A percentile compares a stretch with the other conserved stretches of the same genome.
Conservation (phyloP, 805 yeast genomes). For the Crinitomyces ghanaensis region DNA sequence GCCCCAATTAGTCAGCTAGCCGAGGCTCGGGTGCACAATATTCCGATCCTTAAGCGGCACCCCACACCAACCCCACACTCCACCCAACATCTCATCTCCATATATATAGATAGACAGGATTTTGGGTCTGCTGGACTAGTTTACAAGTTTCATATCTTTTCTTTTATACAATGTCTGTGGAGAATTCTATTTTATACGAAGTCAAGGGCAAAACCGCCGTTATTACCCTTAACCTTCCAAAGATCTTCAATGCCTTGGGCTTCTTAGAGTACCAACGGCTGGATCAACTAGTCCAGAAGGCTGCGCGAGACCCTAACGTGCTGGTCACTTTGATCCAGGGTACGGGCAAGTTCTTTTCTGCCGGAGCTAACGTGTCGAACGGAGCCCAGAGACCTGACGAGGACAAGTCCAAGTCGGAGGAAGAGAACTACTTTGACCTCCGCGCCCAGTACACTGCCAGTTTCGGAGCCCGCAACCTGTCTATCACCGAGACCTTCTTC, state of each 20-base stretch:
- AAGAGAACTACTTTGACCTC: slow-evolving; percentile 9
- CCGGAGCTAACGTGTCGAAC: slow-evolving; percentile 68
- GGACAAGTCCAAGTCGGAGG: slow-evolving; percentile 4
- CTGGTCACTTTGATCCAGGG: slow-evolving; percentile 55
- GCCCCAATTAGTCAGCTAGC: too few relatives aligned
- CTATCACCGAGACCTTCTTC: slow-evolving; percentile 53
- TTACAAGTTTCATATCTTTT: too few relatives aligned
- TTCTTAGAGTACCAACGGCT: slow-evolving; percentile 49
- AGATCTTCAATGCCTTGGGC: slow-evolving; percentile 53
- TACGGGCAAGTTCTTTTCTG: slow-evolving; percentile 65
- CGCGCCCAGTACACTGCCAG: slow-evolving; percentile 37
- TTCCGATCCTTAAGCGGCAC: too few relatives aligned
- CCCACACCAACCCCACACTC: too few relatives aligned
- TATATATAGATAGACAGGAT: too few relatives aligned
- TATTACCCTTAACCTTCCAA: slow-evolving; percentile 56
- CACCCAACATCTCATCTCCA: too few relatives aligned
- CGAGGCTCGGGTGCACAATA: too few relatives aligned
- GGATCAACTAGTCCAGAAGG: slow-evolving; percentile 46
- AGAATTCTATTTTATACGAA: slow-evolving; percentile 20
- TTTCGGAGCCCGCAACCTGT: slow-evolving; percentile 62
- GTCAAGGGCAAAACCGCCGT: slow-evolving; percentile 38
- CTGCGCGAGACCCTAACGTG: slow-evolving; percentile 52
- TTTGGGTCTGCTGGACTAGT: too few relatives aligned
- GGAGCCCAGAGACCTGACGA: slow-evolving; percentile 10
- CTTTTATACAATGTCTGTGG: slow-evolving; percentile 1